Percentiles rank a stretch among this genome's conserved stretches.
These are phyloP conservation scores for Hypoxylon sp. DNA, from an alignment of 2,329 filamentous ascomycete species.

Conservation along the genomic window DNA sequence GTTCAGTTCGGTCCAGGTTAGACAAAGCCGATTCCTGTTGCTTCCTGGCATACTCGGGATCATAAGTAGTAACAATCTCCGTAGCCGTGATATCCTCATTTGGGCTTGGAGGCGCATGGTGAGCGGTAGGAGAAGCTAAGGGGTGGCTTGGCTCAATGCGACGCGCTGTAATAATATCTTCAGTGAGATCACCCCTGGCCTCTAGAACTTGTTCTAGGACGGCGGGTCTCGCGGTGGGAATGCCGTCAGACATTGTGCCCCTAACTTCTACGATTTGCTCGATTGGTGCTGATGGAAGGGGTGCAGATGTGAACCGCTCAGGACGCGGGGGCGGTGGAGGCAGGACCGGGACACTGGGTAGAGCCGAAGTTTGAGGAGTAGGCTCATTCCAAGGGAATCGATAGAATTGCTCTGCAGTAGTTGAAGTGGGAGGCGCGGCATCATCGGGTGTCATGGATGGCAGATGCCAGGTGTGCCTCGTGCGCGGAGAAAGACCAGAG, in stretches of 20 bases:
- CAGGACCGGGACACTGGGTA: slow-evolving; percentile 34
- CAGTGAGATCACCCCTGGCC: slow-evolving; percentile 41
- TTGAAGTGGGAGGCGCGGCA: slow-evolving; percentile 76
- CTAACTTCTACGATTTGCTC: slow-evolving; percentile 74
- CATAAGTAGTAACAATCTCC: slow-evolving; percentile 75
- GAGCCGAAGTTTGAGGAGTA: slow-evolving; percentile 47
- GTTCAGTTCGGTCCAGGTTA: slow-evolving; percentile 84
- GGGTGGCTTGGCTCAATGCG: slow-evolving; percentile 42
- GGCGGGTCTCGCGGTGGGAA: slow-evolving; percentile 70
- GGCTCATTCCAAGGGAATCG: slow-evolving; percentile 75
- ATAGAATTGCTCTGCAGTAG: slow-evolving; percentile 93
- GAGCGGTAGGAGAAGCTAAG: slow-evolving; percentile 46
- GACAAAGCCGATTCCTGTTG: slow-evolving; percentile 74
- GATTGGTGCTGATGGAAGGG: slow-evolving; percentile 58
- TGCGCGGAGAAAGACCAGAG: slow-evolving; percentile 78
- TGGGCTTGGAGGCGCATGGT: slow-evolving; percentile 52
- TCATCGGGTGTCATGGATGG: slow-evolving; percentile 62
- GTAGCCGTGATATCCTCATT: slow-evolving; percentile 65
- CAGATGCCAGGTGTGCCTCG: slow-evolving; percentile 83
- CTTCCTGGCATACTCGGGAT: slow-evolving; percentile 77
- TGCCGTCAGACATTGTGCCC: slow-evolving; percentile 64
- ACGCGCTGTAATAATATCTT: slow-evolving; percentile 44
- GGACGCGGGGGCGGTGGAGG: slow-evolving; percentile 51
- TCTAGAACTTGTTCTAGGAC: slow-evolving; percentile 53
- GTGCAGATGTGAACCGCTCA: slow-evolving; percentile 48